Conservation (phyloP, 805 yeast genomes). For the Candida maltosa region DNA sequence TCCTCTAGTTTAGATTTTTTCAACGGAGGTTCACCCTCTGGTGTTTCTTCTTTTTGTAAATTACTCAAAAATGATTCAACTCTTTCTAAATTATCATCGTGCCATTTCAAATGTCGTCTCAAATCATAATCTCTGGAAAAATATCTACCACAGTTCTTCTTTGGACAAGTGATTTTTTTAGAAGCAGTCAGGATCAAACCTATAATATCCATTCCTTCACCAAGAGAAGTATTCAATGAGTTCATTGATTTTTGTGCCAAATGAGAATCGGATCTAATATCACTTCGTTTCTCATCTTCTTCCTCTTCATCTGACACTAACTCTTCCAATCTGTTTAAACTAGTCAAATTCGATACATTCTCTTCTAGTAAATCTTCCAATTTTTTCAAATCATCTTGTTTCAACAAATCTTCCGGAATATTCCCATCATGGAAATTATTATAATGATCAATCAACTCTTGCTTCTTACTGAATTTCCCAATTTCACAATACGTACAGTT, state of each 20-base stretch:
- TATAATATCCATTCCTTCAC: slow-evolving; percentile 24
- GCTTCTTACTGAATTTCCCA: slow-evolving; percentile 52
- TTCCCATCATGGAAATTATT: slow-evolving; percentile 42
- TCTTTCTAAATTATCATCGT: slow-evolving; percentile 30
- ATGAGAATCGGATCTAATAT: slow-evolving; percentile 9
- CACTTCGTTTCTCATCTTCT: slow-evolving; percentile 8
- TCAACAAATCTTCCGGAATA: slow-evolving; percentile 30
- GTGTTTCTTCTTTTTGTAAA: slow-evolving; percentile 14
- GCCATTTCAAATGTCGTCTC: slow-evolving; percentile 53
- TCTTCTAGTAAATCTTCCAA: slow-evolving; percentile 17
- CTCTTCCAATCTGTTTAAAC: slow-evolving; percentile 1
- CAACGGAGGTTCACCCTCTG: slow-evolving; percentile 5
- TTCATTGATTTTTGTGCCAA: slow-evolving; percentile 16
- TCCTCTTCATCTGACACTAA: slow-evolving; percentile 8
- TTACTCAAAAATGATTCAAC: slow-evolving; percentile 27
- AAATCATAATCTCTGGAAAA: slow-evolving; percentile 51
- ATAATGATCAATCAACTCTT: slow-evolving; percentile 57
- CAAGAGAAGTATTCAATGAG: slow-evolving; percentile 12
- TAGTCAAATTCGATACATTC: slow-evolving; percentile 3
- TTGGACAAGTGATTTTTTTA: slow-evolving; percentile 44
- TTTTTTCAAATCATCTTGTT: slow-evolving; percentile 17
- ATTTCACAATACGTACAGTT: slow-evolving; percentile 54
- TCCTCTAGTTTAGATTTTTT: slow-evolving; percentile 5
- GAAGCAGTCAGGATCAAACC: slow-evolving; percentile 36
- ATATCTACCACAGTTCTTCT: slow-evolving; percentile 47